Conservation (phyloP, 371 early-diverging fungal species). For the Funneliformis caledonium region DNA sequence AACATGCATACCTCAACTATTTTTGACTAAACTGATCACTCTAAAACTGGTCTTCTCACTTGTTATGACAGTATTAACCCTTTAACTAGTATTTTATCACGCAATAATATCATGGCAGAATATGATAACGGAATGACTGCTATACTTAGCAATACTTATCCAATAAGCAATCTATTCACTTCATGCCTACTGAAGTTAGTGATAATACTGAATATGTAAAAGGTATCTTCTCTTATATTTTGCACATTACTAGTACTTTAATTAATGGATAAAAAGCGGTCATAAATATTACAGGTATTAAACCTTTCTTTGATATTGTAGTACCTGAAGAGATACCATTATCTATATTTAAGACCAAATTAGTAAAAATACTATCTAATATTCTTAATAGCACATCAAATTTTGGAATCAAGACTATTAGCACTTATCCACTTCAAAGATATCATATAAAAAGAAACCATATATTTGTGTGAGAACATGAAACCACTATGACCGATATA, state of each 20-base stretch:
- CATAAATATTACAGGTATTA: background rate
- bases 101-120: constrained; percentile 12
- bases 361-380: background rate
- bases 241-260: background rate
- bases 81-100: background rate
- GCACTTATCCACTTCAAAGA: background rate
- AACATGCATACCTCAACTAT: background rate
- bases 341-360: background rate
- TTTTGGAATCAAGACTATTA: background rate
- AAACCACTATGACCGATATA: background rate
- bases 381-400: background rate
- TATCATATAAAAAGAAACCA: constrained; percentile 26
- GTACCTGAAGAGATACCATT: background rate
- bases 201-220: background rate
- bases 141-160: constrained; percentile 24
- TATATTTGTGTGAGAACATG: background rate
- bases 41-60: background rate
- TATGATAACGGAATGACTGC: background rate
- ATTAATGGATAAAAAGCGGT: constrained; percentile 8
- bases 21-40: background rate
- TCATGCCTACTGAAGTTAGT: constrained; percentile 16
- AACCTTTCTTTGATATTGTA: constrained; percentile 1
- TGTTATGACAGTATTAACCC: constrained; percentile 5
- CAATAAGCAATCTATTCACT: constrained; percentile 5
- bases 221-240: constrained; percentile 24